Percentiles rank a stretch among this genome's conserved stretches.
Conservation (phyloP, 2,329 filamentous ascomycete genomes). For the Trematosphaeria pertusa region DNA sequence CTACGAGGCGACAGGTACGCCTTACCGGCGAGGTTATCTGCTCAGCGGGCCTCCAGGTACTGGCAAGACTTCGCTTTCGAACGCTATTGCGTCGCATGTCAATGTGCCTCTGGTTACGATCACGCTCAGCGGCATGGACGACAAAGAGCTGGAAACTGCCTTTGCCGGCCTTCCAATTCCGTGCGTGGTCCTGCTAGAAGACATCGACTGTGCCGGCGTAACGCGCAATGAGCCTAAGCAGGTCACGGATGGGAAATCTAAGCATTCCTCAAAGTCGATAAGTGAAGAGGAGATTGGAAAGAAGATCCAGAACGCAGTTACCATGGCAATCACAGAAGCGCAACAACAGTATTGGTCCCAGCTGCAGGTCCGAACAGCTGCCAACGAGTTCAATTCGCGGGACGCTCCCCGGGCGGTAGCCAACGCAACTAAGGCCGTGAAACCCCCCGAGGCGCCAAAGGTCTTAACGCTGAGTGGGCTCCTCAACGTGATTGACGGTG, state of each 20-base stretch:
- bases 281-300: too few species aligned
- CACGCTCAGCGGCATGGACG: constrained; percentile 15
- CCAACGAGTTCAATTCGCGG: too few species aligned
- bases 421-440: too few species aligned
- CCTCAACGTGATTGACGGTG: constrained; percentile 83
- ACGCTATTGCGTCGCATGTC: constrained; percentile 50
- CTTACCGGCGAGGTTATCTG: constrained; percentile 39
- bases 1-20: constrained; percentile 9
- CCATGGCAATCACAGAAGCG: too few species aligned
- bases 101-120: constrained; percentile 36
- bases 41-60: constrained; percentile 46
- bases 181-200: constrained; percentile 23
- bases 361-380: constrained; percentile 13
- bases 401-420: too few species aligned
- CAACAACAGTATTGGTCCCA: too few species aligned
- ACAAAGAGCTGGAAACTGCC: constrained; percentile 10
- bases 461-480: constrained; percentile 68
- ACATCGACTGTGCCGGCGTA: constrained; percentile 23
- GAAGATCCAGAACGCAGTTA: too few species aligned
- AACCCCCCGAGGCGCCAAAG: background rate
- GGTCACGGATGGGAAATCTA: too few species aligned
- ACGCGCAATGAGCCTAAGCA: background rate
- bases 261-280: too few species aligned
- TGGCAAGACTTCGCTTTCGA: constrained; percentile 49
- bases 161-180: constrained; percentile 16